Evolutionary conservation across 2,329 filamentous ascomycete genomes (phyloP).

Genomic region (Stemphylium lycopersici): DNA sequence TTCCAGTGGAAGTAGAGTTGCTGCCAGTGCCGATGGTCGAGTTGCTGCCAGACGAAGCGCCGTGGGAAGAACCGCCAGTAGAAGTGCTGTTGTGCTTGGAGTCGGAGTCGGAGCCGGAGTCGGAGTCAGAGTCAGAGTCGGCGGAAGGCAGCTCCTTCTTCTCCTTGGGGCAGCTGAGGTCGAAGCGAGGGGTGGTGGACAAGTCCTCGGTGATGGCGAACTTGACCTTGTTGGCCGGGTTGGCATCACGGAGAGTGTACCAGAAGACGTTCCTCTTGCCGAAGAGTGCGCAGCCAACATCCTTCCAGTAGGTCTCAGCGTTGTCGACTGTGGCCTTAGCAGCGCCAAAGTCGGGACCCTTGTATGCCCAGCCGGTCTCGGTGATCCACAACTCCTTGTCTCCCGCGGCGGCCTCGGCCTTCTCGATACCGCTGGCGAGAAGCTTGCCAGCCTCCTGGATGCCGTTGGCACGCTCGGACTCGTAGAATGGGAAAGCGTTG

Average conservation of each 20-base stretch:
- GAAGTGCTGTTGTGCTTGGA: slow-evolving; percentile 24
- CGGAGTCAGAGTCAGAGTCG: slow-evolving; percentile 5
- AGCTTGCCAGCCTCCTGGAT: slow-evolving; percentile 52
- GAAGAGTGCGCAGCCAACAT: slow-evolving; percentile 44
- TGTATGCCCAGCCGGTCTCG: slow-evolving; percentile 48
- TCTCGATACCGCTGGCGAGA: slow-evolving; percentile 35
- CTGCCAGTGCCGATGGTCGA: neutral
- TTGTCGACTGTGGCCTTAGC: slow-evolving; percentile 39
- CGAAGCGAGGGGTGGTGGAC: slow-evolving; percentile 58
- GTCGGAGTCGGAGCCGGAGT: neutral
- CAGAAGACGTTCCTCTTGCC: slow-evolving; percentile 44
- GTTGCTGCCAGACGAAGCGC: slow-evolving; percentile 18
- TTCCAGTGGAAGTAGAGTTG: neutral
- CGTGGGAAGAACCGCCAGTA: slow-evolving; percentile 17
- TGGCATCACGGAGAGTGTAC: slow-evolving; percentile 49
- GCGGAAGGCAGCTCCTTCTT: slow-evolving; percentile 21
- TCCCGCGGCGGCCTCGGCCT: slow-evolving; percentile 38
- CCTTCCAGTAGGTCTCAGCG: slow-evolving; percentile 41
- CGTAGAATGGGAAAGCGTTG: slow-evolving; percentile 49
- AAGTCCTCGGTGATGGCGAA: slow-evolving; percentile 64
- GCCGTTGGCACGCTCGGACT: slow-evolving; percentile 40
- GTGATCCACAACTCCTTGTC: slow-evolving; percentile 49
- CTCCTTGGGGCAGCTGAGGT: slow-evolving; percentile 57
- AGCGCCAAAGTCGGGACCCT: slow-evolving; percentile 36
- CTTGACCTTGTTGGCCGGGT: slow-evolving; percentile 64